A percentile compares a stretch with the other conserved stretches of the same genome.
These are phyloP conservation scores for Elsinoe necatrix DNA, from an alignment of 2,329 filamentous ascomycete genomes.

Conservation along the genomic window DNA sequence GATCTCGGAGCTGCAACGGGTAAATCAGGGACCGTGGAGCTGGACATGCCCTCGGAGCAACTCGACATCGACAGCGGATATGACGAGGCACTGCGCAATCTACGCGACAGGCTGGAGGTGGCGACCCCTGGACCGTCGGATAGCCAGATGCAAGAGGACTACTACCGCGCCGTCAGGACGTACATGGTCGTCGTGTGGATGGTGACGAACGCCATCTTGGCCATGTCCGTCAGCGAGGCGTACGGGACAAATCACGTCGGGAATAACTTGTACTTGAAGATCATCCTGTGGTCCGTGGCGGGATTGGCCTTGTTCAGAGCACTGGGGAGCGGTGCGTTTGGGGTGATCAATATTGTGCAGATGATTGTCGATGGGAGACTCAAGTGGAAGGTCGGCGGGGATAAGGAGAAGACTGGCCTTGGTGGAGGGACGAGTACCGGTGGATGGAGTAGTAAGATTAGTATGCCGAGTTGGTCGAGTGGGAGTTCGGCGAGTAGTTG, in stretches of 20 bases:
- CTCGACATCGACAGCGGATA: conserved; percentile 97
- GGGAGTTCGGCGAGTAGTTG: conserved; percentile 27
- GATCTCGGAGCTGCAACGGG: conserved; percentile 82
- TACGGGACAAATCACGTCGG: conserved; percentile 65
- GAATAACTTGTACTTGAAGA: conserved; percentile 81
- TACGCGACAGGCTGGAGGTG: conserved; percentile 86
- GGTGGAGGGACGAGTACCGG: conserved; percentile 28
- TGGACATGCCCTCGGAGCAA: conserved; percentile 97
- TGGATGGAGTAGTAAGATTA: conserved; percentile 32
- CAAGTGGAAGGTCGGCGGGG: conserved; percentile 37
- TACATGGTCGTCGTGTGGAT: conserved; percentile 98
- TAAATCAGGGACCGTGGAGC: conserved; percentile 67
- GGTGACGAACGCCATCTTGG: conserved; percentile 80
- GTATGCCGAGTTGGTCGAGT: conserved; percentile 29
- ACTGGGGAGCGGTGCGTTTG: conserved; percentile 70
- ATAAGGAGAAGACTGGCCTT: conserved; percentile 24
- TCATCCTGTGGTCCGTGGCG: conserved; percentile 90
- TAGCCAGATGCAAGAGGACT: conserved; percentile 88
- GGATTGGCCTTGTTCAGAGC: conserved; percentile 79
- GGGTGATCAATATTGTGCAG: conserved; percentile 74
- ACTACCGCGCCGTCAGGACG: conserved; percentile 92
- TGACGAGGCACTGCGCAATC: conserved; percentile 91
- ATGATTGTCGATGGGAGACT: conserved; percentile 80
- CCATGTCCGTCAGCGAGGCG: conserved; percentile 84
- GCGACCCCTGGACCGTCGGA: conserved; percentile 54